phyloP scores from a whole-genome alignment of 805 yeast species.

The Saccharomycopsis sp. region DNA sequence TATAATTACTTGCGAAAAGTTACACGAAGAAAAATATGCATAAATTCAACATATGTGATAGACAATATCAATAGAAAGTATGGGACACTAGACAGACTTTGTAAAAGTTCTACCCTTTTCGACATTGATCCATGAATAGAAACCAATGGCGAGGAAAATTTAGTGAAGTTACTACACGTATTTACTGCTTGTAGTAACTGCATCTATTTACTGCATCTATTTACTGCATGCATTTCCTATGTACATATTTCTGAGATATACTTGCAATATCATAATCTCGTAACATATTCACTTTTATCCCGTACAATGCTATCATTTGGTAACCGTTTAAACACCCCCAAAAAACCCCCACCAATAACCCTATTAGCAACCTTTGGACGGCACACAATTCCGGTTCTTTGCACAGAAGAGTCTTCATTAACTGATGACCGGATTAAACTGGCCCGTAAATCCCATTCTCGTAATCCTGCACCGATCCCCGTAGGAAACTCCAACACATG shows the following conservation, averaged over 20 bases:
- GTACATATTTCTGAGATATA: too few species aligned
- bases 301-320: not conserved
- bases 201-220: too few species aligned
- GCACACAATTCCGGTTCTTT: conserved; percentile 37
- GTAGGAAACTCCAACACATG: conserved; percentile 38
- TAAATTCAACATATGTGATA: too few species aligned
- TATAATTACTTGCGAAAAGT: too few species aligned
- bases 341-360: conserved; percentile 47
- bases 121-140: conserved; percentile 28
- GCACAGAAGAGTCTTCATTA: conserved; percentile 23
- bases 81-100: not conserved
- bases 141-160: conserved; percentile 25
- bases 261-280: not conserved
- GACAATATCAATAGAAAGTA: too few species aligned
- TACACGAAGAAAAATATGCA: too few species aligned
- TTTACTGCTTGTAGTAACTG: too few species aligned
- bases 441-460: conserved; percentile 44
- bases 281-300: not conserved
- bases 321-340: conserved; percentile 36
- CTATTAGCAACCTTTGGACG: conserved; percentile 44
- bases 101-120: conserved; percentile 27
- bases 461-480: conserved; percentile 46
- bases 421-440: conserved; percentile 25
- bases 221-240: too few species aligned
- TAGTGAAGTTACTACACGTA: too few species aligned